A percentile compares a stretch with the other conserved stretches of the same genome.
Evolutionary conservation across 2,329 filamentous ascomycete species (phyloP).

Genomic region (Dissoconium aciculare): DNA sequence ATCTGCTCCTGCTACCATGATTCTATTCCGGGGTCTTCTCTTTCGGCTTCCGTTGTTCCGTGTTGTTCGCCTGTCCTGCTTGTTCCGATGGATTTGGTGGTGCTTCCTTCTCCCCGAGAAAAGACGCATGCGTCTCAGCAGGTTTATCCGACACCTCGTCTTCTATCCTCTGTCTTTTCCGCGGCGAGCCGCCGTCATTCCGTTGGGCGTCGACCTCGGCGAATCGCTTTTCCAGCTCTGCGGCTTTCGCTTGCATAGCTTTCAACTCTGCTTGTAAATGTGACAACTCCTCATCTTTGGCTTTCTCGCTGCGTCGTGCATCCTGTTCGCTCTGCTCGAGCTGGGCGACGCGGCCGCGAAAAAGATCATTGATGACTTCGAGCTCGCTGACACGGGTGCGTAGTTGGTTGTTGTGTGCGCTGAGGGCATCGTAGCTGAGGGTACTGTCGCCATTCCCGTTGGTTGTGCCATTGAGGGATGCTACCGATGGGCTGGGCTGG

Average conservation of each 20-base stretch:
- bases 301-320: constrained; percentile 45
- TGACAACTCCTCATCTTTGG: constrained; percentile 42
- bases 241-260: constrained; percentile 8
- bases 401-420: constrained; percentile 68
- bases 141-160: constrained; percentile 2
- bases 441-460: constrained; percentile 54
- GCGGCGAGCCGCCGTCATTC: constrained; percentile 7
- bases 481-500: constrained; percentile 44
- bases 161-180: constrained; percentile 11
- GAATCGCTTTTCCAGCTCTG: constrained; percentile 11
- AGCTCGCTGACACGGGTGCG: constrained; percentile 92
- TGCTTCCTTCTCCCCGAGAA: background rate
- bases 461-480: constrained; percentile 39
- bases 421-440: constrained; percentile 59
- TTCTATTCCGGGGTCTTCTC: too few relatives aligned
- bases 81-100: too few relatives aligned
- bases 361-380: constrained; percentile 74
- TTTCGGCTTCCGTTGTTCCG: too few relatives aligned
- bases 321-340: constrained; percentile 62
- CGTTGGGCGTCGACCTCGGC: constrained; percentile 8
- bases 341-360: constrained; percentile 52
- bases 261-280: constrained; percentile 49
- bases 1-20: too few relatives aligned
- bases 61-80: too few relatives aligned
- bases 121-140: too few relatives aligned